These are phyloP conservation scores for Cichorium intybus DNA, from an alignment of 140 eudicot genomes.

Conservation along the genomic window DNA sequence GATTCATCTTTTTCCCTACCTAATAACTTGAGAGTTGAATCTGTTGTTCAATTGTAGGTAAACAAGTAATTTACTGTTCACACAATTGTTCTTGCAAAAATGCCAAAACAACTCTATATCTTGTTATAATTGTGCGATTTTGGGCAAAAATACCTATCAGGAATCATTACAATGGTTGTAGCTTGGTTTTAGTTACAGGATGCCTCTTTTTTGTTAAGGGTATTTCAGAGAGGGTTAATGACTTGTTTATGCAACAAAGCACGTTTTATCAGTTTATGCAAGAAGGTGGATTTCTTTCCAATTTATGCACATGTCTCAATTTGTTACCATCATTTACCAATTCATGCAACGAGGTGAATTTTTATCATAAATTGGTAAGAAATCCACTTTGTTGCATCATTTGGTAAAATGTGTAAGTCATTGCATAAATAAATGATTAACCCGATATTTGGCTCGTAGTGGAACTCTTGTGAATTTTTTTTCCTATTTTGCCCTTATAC, in stretches of 20 bases:
- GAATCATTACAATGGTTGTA: neutral
- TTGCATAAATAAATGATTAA: too few relatives aligned
- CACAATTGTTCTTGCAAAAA: neutral
- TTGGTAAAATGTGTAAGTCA: too few relatives aligned
- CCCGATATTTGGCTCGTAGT: too few relatives aligned
- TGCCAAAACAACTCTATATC: neutral
- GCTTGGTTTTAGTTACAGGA: neutral
- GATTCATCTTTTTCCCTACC: slow-evolving; percentile 26
- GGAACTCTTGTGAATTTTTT: neutral
- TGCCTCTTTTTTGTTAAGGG: neutral
- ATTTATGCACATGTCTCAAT: neutral
- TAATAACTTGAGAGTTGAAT: slow-evolving; percentile 12
- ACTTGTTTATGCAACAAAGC: neutral
- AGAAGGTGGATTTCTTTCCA: neutral
- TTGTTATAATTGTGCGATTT: neutral
- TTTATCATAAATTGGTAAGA: neutral
- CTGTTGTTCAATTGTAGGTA: slow-evolving; percentile 10
- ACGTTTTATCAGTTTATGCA: neutral
- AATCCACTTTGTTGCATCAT: neutral
- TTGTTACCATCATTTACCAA: neutral
- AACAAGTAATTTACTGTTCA: neutral
- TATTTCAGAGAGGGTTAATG: too few relatives aligned
- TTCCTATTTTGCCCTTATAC: neutral
- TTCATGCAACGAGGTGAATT: neutral
- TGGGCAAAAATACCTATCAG: slow-evolving; percentile 2